A percentile compares a stretch with the other conserved stretches of the same genome.
Conservation (phyloP, 345 rosid genomes). For the Gossypium stocksii region DNA sequence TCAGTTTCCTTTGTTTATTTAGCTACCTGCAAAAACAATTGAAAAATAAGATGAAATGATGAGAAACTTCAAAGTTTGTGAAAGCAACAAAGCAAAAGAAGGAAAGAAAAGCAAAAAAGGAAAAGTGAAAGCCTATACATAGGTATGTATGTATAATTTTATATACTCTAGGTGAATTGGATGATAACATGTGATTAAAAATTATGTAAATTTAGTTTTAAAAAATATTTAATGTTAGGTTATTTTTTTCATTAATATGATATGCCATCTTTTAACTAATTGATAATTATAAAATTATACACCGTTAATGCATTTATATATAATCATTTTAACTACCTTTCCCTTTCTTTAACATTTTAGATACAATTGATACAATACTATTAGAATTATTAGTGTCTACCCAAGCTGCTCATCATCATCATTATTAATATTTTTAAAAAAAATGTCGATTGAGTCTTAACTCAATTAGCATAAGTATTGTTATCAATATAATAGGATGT, state of each 20-base stretch:
- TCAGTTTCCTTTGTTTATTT: no score
- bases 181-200: no score
- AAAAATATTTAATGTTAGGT: no score
- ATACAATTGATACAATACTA: conserved; percentile 56
- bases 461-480: rapidly evolving
- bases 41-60: no score
- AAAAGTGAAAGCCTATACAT: background rate
- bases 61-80: background rate
- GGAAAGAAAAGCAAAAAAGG: background rate
- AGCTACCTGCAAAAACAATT: no score
- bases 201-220: no score
- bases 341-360: conserved; percentile 42
- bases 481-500: rapidly evolving
- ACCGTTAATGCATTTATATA: no score
- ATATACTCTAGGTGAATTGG: no score
- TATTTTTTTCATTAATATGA: no score
- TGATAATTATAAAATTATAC: no score
- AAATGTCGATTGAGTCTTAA: rapidly evolving
- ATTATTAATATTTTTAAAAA: conserved; percentile 22
- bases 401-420: conserved; percentile 58
- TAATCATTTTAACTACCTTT: conserved; percentile 37
- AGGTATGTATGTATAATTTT: no score
- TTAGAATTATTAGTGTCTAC: conserved; percentile 85
- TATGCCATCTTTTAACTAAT: no score
- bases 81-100: background rate